A percentile compares a stretch with the other conserved stretches of the same genome.
These are phyloP conservation scores for Colletotrichum sidae DNA, from an alignment of 2,329 filamentous ascomycete species.

Conservation along the genomic window DNA sequence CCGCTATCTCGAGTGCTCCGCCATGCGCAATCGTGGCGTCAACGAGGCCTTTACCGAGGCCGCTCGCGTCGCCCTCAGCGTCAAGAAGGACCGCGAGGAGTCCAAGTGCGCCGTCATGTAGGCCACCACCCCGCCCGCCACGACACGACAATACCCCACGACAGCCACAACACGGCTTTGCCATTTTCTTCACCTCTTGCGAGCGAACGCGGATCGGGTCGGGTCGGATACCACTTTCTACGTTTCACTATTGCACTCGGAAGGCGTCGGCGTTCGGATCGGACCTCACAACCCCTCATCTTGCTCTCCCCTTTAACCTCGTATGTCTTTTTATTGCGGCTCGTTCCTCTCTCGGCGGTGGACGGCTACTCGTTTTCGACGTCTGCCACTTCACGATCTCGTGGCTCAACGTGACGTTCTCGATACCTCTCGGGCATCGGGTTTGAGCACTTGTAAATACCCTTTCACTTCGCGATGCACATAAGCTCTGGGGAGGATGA, in stretches of 20 bases:
- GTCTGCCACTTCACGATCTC: constrained; percentile 19
- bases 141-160: neutral
- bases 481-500: constrained; percentile 12
- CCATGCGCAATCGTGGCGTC: constrained; percentile 97
- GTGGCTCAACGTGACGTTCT: constrained; percentile 29
- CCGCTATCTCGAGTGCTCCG: constrained; percentile 97
- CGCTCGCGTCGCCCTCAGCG: constrained; percentile 87
- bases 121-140: constrained; percentile 24
- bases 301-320: constrained; percentile 14
- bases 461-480: constrained; percentile 29
- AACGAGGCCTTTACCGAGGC: constrained; percentile 99
- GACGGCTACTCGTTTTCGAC: constrained; percentile 16
- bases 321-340: constrained; percentile 36
- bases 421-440: constrained; percentile 34
- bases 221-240: constrained; percentile 9
- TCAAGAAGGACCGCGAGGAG: constrained; percentile 74
- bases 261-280: constrained; percentile 38
- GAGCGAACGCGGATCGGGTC: constrained; percentile 26
- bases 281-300: constrained; percentile 14
- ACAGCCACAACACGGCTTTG: neutral
- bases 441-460: constrained; percentile 35
- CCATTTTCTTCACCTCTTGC: constrained; percentile 9
- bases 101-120: constrained; percentile 73
- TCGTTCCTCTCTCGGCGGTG: constrained; percentile 22
- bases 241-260: constrained; percentile 29